phyloP scores from a whole-genome alignment of 768 basidiomycete genomes.

The Boletus vermiculosoides region DNA sequence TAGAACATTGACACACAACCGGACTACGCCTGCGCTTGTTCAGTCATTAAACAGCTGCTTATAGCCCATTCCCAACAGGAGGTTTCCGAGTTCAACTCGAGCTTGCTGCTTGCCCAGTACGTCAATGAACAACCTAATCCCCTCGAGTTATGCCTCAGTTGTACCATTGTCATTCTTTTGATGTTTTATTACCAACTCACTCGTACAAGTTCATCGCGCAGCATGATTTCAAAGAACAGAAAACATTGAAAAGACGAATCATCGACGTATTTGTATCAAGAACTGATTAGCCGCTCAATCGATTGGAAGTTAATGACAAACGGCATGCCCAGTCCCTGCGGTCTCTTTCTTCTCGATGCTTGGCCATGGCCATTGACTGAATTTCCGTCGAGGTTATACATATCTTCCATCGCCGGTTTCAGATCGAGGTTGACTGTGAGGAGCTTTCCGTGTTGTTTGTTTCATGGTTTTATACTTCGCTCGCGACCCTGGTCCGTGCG shows the following conservation, averaged over 20 bases:
- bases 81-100: conserved; percentile 7
- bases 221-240: background rate
- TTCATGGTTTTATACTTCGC: conserved; percentile 28
- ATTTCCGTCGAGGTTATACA: conserved; percentile 26
- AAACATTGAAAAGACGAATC: background rate
- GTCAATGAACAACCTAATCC: conserved; percentile 1
- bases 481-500: conserved; percentile 52
- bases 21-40: background rate
- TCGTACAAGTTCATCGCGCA: background rate
- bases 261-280: conserved; percentile 42
- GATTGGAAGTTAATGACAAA: conserved; percentile 42
- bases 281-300: conserved; percentile 72
- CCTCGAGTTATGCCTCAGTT: background rate
- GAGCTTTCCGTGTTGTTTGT: conserved; percentile 15
- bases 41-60: background rate
- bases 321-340: conserved; percentile 71
- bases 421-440: conserved; percentile 44
- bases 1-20: background rate
- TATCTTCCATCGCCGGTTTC: conserved; percentile 32
- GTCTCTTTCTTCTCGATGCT: conserved; percentile 48
- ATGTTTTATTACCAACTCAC: background rate
- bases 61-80: background rate
- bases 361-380: conserved; percentile 17
- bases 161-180: background rate
- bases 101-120: background rate